Base-by-base conservation (phyloP, 371 early-diverging fungal genomes). In the Dentiscutata heterogama region DNA sequence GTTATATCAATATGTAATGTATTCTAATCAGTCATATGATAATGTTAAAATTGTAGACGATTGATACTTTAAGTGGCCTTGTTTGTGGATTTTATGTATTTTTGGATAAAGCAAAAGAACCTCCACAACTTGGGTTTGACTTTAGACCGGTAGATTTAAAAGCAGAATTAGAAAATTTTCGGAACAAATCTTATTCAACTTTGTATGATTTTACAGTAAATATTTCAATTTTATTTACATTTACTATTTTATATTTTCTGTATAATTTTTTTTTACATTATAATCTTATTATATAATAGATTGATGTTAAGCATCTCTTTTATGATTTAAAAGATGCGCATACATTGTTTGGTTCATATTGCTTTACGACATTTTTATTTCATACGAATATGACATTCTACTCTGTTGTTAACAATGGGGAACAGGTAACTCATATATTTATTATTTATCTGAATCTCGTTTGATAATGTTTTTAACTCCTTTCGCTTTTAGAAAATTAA, bases 141-240 rank as follows among this genome's bases (percentile, higher is more conserved):
- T 68, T 68, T 68, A 68, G 18, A 42, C n/a, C 6, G 10, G n/a
- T 39, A 10, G 68, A 68, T 68, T 39, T 68, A 11, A 68, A 35
- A 14, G 10, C 27, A 3, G 68, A 68, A 42, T 8, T 68, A 39
- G 42, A 68, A 35, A 35, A 35, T 35, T 35, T 35, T 35, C 0
- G 35, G 2, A 2, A 35, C 35, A 35, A 35, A 35, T 35, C 35
- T 35, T 35, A 35, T 35, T 35, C 35, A 35, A 35, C 35, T 2
- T 35, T 35, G 5, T 35, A 35, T 35, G 35, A 35, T 35, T 35
- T 35, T 5, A 35, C 35, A 35, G 35, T 35, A 35, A 35, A 35
- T 35, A 35, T 35, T 35, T 35, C 35, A 35, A 35, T 35, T 35
- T 35, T 35, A 35, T 35, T 35, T 35, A 35, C 35, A 35, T 35